These are phyloP conservation scores for Botryotinia globosa DNA, from an alignment of 2,329 filamentous ascomycete species.

Conservation along the genomic window DNA sequence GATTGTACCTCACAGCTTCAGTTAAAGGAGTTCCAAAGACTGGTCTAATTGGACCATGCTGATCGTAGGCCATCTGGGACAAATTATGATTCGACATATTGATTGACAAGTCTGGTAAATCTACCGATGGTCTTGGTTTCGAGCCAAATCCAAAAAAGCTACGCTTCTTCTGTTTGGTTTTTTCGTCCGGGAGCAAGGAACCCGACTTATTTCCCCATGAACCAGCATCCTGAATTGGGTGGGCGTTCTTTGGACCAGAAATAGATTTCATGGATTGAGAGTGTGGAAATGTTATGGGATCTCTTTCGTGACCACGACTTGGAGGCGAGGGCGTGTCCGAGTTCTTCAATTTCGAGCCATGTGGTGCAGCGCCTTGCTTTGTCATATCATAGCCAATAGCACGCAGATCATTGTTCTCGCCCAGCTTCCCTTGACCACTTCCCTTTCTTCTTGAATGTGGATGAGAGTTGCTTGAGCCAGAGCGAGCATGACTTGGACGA, in stretches of 20 bases:
- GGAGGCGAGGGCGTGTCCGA: slow-evolving; percentile 37
- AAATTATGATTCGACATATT: slow-evolving; percentile 47
- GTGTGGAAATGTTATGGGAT: slow-evolving; percentile 31
- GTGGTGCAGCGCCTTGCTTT: slow-evolving; percentile 39
- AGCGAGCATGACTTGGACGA: slow-evolving; percentile 43
- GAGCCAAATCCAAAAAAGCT: slow-evolving; percentile 69
- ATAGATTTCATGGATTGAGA: slow-evolving; percentile 55
- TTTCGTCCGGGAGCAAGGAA: slow-evolving; percentile 61
- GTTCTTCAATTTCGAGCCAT: slow-evolving; percentile 36
- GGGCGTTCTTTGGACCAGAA: slow-evolving; percentile 79
- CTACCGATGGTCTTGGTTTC: slow-evolving; percentile 57
- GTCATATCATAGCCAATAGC: slow-evolving; percentile 41
- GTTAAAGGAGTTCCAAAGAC: slow-evolving; percentile 83
- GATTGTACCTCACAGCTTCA: slow-evolving; percentile 81
- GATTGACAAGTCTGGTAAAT: slow-evolving; percentile 54
- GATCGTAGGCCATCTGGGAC: slow-evolving; percentile 44
- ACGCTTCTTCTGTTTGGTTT: slow-evolving; percentile 72
- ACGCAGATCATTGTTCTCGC: slow-evolving; percentile 41
- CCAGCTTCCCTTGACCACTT: slow-evolving; percentile 37
- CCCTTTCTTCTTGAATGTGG: slow-evolving; percentile 48
- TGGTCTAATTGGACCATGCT: slow-evolving; percentile 57
- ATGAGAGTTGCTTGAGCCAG: slow-evolving; percentile 41
- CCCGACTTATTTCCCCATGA: slow-evolving; percentile 80
- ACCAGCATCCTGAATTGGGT: slow-evolving; percentile 78
- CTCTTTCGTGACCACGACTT: slow-evolving; percentile 33